A percentile compares a stretch with the other conserved stretches of the same genome.
phyloP scores from a whole-genome alignment of 805 yeast genomes.

The Saturnispora halmiae region DNA sequence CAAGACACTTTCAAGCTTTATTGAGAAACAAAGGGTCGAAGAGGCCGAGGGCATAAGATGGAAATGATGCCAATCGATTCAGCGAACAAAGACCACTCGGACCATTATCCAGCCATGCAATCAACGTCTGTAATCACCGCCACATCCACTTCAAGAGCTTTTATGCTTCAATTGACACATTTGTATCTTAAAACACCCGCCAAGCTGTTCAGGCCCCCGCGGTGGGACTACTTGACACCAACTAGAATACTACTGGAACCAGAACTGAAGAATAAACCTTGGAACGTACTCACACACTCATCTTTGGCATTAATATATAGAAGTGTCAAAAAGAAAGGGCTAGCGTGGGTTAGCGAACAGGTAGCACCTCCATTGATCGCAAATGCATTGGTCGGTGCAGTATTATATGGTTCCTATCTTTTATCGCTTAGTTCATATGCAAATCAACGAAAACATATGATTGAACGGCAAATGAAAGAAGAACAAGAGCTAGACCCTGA shows the following conservation, averaged over 20 bases:
- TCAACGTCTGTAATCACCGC: constrained; percentile 7
- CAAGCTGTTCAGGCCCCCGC: constrained; percentile 80
- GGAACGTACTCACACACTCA: constrained; percentile 60
- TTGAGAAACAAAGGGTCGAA: background rate
- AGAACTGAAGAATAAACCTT: constrained; percentile 38
- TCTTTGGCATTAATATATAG: constrained; percentile 63
- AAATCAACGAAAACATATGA: constrained; percentile 12
- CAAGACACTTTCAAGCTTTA: too few relatives aligned
- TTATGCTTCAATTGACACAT: constrained; percentile 68
- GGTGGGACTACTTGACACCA: constrained; percentile 77
- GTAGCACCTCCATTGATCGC: constrained; percentile 83
- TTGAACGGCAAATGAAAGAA: constrained; percentile 15
- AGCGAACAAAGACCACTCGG: background rate
- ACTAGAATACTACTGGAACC: constrained; percentile 46
- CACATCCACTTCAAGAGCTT: constrained; percentile 38
- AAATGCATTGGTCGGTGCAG: constrained; percentile 82
- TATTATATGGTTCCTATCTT: constrained; percentile 76
- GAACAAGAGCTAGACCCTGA: constrained; percentile 19
- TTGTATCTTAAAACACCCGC: constrained; percentile 75
- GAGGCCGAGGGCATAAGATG: too few relatives aligned
- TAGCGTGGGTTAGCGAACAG: constrained; percentile 84
- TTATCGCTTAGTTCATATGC: constrained; percentile 37
- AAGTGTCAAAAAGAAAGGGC: constrained; percentile 51
- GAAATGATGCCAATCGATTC: background rate
- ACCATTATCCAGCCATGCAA: background rate